Conservation (phyloP, 108 stramenopile species). For the Thalassiosira profunda region DNA sequence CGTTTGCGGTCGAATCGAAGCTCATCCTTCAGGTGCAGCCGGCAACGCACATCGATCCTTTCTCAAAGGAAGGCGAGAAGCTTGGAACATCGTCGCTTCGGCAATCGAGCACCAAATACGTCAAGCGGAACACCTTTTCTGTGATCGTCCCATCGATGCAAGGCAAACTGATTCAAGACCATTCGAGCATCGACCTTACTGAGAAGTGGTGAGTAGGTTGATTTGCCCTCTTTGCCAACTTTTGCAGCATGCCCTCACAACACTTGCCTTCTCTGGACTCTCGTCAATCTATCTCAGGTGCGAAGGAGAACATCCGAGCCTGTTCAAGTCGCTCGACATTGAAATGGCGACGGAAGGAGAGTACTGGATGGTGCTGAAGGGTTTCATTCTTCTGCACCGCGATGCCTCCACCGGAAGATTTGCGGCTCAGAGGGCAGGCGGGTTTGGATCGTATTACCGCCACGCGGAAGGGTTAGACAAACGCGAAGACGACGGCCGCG, state of each 20-base stretch:
- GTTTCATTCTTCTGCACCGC: slow-evolving; percentile 85
- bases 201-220: slow-evolving; percentile 62
- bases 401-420: slow-evolving; percentile 82
- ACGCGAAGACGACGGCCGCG: slow-evolving; percentile 14
- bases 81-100: slow-evolving; percentile 77
- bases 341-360: slow-evolving; percentile 91
- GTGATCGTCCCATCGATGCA: slow-evolving; percentile 48
- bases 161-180: slow-evolving; percentile 30
- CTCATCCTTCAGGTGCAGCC: slow-evolving; percentile 90
- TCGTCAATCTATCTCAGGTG: slow-evolving; percentile 16
- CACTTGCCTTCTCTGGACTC: neutral
- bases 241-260: neutral
- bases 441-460: slow-evolving; percentile 69
- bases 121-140: slow-evolving; percentile 72
- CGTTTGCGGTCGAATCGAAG: slow-evolving; percentile 55
- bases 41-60: slow-evolving; percentile 77
- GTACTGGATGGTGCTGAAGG: slow-evolving; percentile 90
- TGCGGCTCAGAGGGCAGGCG: slow-evolving; percentile 73
- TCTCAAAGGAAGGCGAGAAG: slow-evolving; percentile 53
- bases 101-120: slow-evolving; percentile 65
- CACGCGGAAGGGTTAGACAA: slow-evolving; percentile 13
- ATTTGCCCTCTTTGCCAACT: neutral
- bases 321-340: slow-evolving; percentile 77
- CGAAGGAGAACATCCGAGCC: slow-evolving; percentile 62
- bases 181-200: slow-evolving; percentile 38